Conservation (phyloP, 2,329 filamentous ascomycete species). For the Lasiodiplodia theobromae region DNA sequence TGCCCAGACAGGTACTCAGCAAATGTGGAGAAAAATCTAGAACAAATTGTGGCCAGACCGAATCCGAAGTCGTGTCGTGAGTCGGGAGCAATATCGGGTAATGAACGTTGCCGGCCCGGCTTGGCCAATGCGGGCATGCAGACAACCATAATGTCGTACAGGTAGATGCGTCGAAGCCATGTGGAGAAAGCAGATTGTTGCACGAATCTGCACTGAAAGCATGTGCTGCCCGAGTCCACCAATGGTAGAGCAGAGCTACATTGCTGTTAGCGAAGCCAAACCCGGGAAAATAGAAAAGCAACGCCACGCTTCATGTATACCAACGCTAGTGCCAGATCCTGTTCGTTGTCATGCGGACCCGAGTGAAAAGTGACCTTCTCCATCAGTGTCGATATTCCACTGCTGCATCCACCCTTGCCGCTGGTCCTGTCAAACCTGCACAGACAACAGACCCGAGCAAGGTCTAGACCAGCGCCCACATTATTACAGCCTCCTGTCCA, state of each 20-base stretch:
- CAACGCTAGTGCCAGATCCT: neutral
- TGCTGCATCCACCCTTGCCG: neutral
- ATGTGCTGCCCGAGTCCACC: neutral
- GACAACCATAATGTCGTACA: neutral
- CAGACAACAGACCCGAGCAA: neutral
- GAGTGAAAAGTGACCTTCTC: neutral
- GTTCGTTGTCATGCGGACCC: neutral
- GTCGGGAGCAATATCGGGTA: neutral
- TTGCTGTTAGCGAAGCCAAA: neutral
- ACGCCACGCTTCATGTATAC: neutral
- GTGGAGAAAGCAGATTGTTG: neutral
- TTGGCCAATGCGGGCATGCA: neutral
- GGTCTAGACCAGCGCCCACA: neutral
- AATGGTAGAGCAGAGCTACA: neutral
- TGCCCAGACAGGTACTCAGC: too few relatives aligned
- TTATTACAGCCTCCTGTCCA: neutral
- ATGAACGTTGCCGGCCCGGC: too few relatives aligned
- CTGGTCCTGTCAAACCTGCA: neutral
- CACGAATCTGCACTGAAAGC: neutral
- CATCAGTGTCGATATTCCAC: neutral
- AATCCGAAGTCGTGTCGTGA: neutral
- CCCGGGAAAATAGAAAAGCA: neutral
- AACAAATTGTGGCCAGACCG: too few relatives aligned
- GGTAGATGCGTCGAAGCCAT: neutral
- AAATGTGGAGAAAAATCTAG: too few relatives aligned